A percentile compares a stretch with the other conserved stretches of the same genome.
These are phyloP conservation scores for Pelomyxa schiedti DNA, from an alignment of 78 protist genomes.

Conservation along the genomic window DNA sequence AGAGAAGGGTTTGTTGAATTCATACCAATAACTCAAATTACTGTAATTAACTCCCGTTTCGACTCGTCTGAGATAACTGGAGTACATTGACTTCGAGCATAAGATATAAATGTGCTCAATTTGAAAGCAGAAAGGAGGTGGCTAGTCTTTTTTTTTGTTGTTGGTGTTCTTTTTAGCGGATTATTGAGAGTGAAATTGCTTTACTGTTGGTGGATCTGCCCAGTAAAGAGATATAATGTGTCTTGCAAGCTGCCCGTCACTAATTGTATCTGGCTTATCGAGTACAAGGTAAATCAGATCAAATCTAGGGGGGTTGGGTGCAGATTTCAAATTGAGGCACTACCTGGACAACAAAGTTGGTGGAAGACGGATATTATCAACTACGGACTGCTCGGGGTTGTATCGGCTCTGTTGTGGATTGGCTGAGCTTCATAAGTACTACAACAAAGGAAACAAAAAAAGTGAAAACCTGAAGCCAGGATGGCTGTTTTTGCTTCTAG, in stretches of 20 bases:
- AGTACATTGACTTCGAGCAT: too few species aligned
- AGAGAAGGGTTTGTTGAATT: too few species aligned
- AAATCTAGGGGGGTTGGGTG: constrained; percentile 7
- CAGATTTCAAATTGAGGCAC: neutral
- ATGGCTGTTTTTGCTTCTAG: constrained; percentile 95
- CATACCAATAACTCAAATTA: too few species aligned
- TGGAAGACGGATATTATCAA: constrained; percentile 89
- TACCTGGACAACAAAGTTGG: constrained; percentile 90
- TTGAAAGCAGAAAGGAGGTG: too few species aligned
- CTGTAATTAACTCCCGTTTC: constrained; percentile 19
- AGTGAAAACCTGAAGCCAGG: too few species aligned
- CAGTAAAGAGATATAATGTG: constrained; percentile 80
- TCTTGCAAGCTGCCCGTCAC: constrained; percentile 77
- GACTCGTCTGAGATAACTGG: constrained; percentile 90
- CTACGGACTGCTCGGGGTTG: constrained; percentile 77
- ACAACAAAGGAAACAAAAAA: too few species aligned
- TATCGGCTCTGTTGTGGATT: constrained; percentile 90
- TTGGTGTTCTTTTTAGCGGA: neutral
- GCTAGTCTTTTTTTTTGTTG: neutral
- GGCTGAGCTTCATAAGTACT: too few species aligned
- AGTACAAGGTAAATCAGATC: constrained; percentile 57
- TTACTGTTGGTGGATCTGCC: neutral
- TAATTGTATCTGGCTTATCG: constrained; percentile 74
- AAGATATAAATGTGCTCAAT: too few species aligned
- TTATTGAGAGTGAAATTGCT: constrained; percentile 9